Evolutionary conservation across 2,329 filamentous ascomycete genomes (phyloP).

Genomic region (Xylariaceae sp.): DNA sequence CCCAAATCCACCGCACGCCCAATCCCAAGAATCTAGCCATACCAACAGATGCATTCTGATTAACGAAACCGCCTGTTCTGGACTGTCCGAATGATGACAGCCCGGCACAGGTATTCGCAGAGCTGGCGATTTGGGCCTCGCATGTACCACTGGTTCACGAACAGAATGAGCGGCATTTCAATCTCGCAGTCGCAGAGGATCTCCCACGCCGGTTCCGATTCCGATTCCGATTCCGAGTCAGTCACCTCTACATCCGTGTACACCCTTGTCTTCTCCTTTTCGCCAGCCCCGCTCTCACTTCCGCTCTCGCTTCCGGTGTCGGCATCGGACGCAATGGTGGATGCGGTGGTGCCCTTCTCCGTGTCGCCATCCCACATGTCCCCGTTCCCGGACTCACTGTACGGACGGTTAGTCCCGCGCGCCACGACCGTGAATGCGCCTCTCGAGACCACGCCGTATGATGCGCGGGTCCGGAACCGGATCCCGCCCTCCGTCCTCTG

Average conservation of each 20-base stretch:
- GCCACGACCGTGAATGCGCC: constrained; percentile 17
- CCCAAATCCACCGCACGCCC: too few relatives aligned
- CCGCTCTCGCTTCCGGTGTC: neutral
- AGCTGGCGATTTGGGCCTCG: constrained; percentile 17
- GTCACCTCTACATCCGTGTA: constrained; percentile 13
- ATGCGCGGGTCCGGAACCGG: constrained; percentile 18
- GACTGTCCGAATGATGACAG: constrained; percentile 1
- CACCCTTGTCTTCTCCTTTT: neutral
- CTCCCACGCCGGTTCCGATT: constrained; percentile 15
- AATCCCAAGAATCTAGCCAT: too few relatives aligned
- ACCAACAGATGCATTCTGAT: too few relatives aligned
- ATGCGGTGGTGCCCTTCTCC: constrained; percentile 16
- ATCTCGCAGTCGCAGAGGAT: constrained; percentile 22
- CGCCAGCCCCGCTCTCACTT: neutral
- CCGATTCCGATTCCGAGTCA: neutral
- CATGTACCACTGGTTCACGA: constrained; percentile 2
- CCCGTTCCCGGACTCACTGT: neutral
- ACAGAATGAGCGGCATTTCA: constrained; percentile 17
- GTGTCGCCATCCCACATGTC: constrained; percentile 18
- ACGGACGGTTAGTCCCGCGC: constrained; percentile 12
- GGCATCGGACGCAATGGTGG: too few relatives aligned
- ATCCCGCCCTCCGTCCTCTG: constrained; percentile 20
- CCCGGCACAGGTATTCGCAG: constrained; percentile 16
- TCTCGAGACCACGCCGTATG: constrained; percentile 13
- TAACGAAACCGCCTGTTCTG: too few relatives aligned